Conservation (phyloP, 257 asterid genomes). For the Ligustrum vulgare region DNA sequence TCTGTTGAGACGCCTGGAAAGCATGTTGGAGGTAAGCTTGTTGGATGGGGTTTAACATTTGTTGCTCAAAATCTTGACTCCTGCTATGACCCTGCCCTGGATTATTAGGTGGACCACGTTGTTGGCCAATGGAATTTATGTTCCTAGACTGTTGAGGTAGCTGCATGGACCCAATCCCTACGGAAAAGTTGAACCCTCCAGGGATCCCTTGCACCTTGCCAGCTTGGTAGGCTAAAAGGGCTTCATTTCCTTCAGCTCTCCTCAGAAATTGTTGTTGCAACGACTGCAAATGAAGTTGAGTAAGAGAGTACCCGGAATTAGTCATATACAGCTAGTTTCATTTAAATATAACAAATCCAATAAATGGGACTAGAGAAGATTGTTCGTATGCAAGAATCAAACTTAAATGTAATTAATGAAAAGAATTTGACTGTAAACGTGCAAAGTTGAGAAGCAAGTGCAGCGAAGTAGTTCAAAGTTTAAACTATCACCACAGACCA, state of each 20-base stretch:
- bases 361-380: constrained; percentile 12
- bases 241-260: constrained; percentile 85
- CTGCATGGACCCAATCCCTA: constrained; percentile 70
- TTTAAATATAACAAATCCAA: constrained; percentile 7
- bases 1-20: constrained; percentile 76
- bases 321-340: constrained; percentile 13
- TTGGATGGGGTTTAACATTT: constrained; percentile 64
- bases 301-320: constrained; percentile 14
- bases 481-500: background rate
- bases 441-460: background rate
- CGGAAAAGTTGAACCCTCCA: constrained; percentile 63
- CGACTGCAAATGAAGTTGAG: constrained; percentile 43
- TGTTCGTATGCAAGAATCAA: background rate
- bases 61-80: constrained; percentile 83
- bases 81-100: constrained; percentile 72
- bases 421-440: background rate
- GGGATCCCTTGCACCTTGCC: constrained; percentile 63
- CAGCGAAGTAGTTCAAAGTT: background rate
- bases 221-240: constrained; percentile 72
- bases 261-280: constrained; percentile 77
- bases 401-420: no score
- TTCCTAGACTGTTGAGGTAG: constrained; percentile 77
- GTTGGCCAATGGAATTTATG: constrained; percentile 72
- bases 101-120: constrained; percentile 60
- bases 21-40: constrained; percentile 87